Percentiles rank a stretch among this genome's conserved stretches.
Conservation (phyloP, 495 filamentous ascomycete genomes). For the Penicillium canariense region DNA sequence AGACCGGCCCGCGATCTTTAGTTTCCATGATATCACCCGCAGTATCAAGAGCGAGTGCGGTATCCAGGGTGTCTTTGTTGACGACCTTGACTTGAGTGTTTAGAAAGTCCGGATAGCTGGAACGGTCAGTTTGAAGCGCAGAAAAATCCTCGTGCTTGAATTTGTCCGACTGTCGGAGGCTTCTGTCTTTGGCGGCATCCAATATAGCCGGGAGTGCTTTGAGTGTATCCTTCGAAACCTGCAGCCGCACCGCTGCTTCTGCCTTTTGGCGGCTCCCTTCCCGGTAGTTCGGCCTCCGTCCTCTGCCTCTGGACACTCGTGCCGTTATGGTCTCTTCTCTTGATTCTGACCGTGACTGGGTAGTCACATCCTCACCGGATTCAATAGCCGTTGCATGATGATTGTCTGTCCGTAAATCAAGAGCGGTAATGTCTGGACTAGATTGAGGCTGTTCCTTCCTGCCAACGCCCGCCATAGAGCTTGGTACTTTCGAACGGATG, state of each 20-base stretch:
- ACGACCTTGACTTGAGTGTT: slow-evolving; percentile 40
- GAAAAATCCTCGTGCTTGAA: not conserved
- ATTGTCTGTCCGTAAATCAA: not conserved
- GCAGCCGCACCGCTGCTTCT: not conserved
- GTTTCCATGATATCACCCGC: not conserved
- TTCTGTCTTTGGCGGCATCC: not conserved
- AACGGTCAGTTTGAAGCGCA: not conserved
- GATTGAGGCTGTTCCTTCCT: not conserved
- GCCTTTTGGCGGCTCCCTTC: not conserved
- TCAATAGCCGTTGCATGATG: not conserved
- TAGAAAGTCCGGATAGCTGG: slow-evolving; percentile 19
- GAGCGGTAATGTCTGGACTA: not conserved
- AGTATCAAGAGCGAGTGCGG: slow-evolving; percentile 40
- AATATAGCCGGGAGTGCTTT: slow-evolving; percentile 11
- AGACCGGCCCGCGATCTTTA: slow-evolving; percentile 36
- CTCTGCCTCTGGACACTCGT: not conserved
- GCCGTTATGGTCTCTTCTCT: no score
- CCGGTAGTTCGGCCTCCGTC: not conserved
- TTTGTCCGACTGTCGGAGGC: not conserved
- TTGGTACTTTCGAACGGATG: not conserved
- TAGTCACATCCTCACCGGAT: not conserved
- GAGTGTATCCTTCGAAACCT: slow-evolving; percentile 21
- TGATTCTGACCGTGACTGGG: not conserved
- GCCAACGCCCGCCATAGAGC: not conserved
- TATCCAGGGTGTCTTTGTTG: slow-evolving; percentile 51